Evolutionary conservation across 1,284 basidiomycete genomes (phyloP).

Genomic region (Ustanciosporium gigantosporum): DNA sequence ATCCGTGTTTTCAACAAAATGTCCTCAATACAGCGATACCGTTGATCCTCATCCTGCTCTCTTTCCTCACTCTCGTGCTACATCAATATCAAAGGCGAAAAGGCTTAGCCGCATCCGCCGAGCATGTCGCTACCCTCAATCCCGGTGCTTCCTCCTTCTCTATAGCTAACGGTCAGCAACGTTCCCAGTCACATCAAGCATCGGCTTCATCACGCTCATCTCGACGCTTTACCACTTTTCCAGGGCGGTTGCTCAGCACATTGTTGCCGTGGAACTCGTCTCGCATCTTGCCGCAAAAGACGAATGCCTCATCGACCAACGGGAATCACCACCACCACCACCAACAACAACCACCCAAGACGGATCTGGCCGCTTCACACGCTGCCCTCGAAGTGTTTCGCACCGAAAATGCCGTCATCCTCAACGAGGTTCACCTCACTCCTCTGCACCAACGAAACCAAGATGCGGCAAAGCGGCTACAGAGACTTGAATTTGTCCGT

Average conservation of each 20-base stretch:
- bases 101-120: slow-evolving; percentile 23
- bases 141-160: slow-evolving; percentile 42
- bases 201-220: background rate
- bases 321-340: background rate
- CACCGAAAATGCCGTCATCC: slow-evolving; percentile 57
- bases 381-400: slow-evolving; percentile 51
- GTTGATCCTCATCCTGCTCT: slow-evolving; percentile 17
- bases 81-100: slow-evolving; percentile 23
- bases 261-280: slow-evolving; percentile 47
- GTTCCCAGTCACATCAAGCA: background rate
- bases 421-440: slow-evolving; percentile 55
- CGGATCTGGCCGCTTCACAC: slow-evolving; percentile 10
- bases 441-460: slow-evolving; percentile 19
- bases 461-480: slow-evolving; percentile 2
- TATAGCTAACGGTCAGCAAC: background rate
- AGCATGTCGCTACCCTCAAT: slow-evolving; percentile 43
- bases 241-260: slow-evolving; percentile 17
- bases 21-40: slow-evolving; percentile 40
- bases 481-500: slow-evolving; percentile 28
- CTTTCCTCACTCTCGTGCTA: slow-evolving; percentile 19
- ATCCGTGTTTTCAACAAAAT: slow-evolving; percentile 31
- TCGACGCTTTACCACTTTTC: background rate
- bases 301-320: background rate
- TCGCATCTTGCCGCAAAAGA: slow-evolving; percentile 10
- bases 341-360: no score